Conservation (phyloP, 768 basidiomycete species). For the Serendipita indica region DNA sequence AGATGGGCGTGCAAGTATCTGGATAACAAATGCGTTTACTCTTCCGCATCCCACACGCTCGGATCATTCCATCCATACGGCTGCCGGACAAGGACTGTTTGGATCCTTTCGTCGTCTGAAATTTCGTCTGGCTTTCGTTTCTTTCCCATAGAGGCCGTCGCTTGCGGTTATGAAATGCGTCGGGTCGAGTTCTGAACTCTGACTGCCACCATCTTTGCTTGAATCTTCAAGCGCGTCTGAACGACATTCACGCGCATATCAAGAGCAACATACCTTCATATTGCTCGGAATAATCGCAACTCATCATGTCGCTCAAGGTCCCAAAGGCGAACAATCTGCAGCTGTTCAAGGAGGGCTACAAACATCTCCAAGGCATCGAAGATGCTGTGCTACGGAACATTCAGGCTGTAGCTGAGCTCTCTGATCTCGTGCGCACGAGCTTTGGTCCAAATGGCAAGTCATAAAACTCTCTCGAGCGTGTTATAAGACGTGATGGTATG, state of each 20-base stretch:
- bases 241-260: not conserved
- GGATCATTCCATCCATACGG: conserved; percentile 7
- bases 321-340: conserved; percentile 78
- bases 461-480: conserved; percentile 8
- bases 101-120: not conserved
- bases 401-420: conserved; percentile 86
- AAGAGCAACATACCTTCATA: not conserved
- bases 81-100: not conserved
- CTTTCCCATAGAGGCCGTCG: conserved; percentile 3
- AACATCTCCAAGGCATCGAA: conserved; percentile 83
- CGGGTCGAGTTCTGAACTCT: not conserved
- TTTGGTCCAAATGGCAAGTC: conserved; percentile 87
- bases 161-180: not conserved
- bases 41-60: not conserved
- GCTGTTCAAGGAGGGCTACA: conserved; percentile 96
- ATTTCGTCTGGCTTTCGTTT: conserved; percentile 4
- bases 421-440: conserved; percentile 88
- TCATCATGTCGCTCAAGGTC: conserved; percentile 78
- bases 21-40: not conserved
- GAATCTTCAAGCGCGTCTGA: not conserved
- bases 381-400: conserved; percentile 97
- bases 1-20: not conserved
- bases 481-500: not conserved
- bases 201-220: not conserved
- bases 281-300: not conserved